A percentile compares a stretch with the other conserved stretches of the same genome.
These are phyloP conservation scores for Mycena galopus DNA, from an alignment of 768 basidiomycete species.

Conservation along the genomic window DNA sequence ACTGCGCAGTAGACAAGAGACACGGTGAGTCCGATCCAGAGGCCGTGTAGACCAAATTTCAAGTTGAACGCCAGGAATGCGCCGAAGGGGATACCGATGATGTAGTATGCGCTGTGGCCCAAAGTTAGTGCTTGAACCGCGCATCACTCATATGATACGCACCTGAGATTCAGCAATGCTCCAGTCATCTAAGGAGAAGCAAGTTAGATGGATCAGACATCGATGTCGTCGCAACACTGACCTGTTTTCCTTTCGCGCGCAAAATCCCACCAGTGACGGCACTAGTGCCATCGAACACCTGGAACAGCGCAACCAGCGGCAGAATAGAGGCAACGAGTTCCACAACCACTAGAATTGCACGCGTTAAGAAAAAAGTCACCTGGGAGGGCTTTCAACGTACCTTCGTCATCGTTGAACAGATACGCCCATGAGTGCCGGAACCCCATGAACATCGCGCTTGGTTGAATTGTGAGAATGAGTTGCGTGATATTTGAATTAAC, in stretches of 20 bases:
- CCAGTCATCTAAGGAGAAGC: constrained; percentile 67
- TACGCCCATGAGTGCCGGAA: constrained; percentile 79
- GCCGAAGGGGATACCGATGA: constrained; percentile 82
- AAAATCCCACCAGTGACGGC: constrained; percentile 83
- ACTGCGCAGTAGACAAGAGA: constrained; percentile 71
- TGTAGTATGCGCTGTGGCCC: constrained; percentile 76
- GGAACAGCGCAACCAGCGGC: constrained; percentile 82
- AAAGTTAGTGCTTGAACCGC: not conserved
- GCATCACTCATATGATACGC: constrained; percentile 7
- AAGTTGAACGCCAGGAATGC: constrained; percentile 79
- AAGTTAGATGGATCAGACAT: not conserved
- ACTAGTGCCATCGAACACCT: constrained; percentile 86
- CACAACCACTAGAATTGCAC: constrained; percentile 60
- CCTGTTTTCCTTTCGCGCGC: constrained; percentile 86
- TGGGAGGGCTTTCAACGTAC: constrained; percentile 46
- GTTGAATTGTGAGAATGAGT: constrained; percentile 1
- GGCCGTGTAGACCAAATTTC: constrained; percentile 72
- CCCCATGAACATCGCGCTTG: constrained; percentile 65
- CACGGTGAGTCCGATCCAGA: constrained; percentile 88
- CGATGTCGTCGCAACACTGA: constrained; percentile 13
- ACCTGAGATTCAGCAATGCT: constrained; percentile 85
- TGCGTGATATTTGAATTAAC: not conserved
- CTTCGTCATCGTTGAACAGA: constrained; percentile 79
- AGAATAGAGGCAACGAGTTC: constrained; percentile 75
- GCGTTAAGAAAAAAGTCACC: constrained; percentile 2